phyloP scores from a whole-genome alignment of 139 green algal species.

The Chlorella sp. region DNA sequence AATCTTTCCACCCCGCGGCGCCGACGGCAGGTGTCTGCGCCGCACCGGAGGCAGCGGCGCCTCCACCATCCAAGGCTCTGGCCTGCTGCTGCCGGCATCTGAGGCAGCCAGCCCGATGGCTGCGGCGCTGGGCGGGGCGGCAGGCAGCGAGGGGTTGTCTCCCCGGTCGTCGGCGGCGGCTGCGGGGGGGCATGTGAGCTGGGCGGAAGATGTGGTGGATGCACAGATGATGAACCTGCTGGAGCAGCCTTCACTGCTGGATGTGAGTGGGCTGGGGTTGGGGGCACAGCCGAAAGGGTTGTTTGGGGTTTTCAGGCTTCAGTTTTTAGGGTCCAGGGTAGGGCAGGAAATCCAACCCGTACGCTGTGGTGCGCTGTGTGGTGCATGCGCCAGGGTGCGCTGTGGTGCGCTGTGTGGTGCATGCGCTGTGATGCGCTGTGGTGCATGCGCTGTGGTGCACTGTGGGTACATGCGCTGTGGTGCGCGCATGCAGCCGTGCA shows the following conservation, averaged over 20 bases:
- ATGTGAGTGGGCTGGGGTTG: background rate
- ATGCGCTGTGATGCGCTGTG: too few relatives aligned
- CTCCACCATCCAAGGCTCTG: background rate
- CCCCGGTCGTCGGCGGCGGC: background rate
- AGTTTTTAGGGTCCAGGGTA: too few relatives aligned
- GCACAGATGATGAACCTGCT: conserved; percentile 1
- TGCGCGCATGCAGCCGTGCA: too few relatives aligned
- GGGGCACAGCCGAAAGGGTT: too few relatives aligned
- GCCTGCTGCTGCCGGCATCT: background rate
- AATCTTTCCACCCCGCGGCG: background rate
- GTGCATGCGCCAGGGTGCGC: too few relatives aligned
- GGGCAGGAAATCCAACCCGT: too few relatives aligned
- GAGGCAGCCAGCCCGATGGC: background rate
- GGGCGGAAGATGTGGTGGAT: background rate
- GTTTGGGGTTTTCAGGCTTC: too few relatives aligned
- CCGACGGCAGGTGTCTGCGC: background rate
- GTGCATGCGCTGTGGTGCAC: too few relatives aligned
- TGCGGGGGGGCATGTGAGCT: background rate
- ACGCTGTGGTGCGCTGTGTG: too few relatives aligned
- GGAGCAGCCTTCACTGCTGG: background rate
- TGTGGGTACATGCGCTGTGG: too few relatives aligned
- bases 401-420: too few relatives aligned
- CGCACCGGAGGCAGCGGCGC: background rate
- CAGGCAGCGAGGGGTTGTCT: background rate
- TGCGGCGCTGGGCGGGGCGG: background rate